Percentiles rank a stretch among this genome's conserved stretches.
These are phyloP conservation scores for Protea cynaroides DNA, from an alignment of 164 flowering plant species.

Conservation along the genomic window DNA sequence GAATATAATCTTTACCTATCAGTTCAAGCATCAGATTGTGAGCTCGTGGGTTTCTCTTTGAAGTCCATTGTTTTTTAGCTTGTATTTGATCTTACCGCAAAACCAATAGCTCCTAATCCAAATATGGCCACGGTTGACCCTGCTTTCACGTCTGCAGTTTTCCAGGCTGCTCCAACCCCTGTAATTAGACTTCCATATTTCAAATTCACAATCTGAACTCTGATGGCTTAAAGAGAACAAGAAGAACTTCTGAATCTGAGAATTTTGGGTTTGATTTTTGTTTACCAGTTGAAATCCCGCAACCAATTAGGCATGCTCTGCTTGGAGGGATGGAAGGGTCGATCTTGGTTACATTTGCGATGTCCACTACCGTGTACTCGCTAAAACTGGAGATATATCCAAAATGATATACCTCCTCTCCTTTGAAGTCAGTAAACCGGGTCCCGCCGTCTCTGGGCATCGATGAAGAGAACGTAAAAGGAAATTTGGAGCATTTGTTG, in stretches of 20 bases:
- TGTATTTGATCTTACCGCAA: conserved; percentile 38
- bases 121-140: conserved; percentile 61
- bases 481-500: conserved; percentile 40
- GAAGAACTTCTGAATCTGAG: too few species aligned
- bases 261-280: too few species aligned
- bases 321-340: conserved; percentile 29
- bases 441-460: conserved; percentile 51
- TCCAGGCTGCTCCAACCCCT: conserved; percentile 71
- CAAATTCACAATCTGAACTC: too few species aligned
- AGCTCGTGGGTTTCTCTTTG: neutral
- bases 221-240: too few species aligned
- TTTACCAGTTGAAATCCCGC: conserved; percentile 59
- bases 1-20: neutral
- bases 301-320: conserved; percentile 59
- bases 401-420: conserved; percentile 36
- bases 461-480: neutral
- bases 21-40: too few species aligned
- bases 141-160: conserved; percentile 40
- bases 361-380: conserved; percentile 62
- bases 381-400: conserved; percentile 46
- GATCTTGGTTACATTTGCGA: conserved; percentile 38
- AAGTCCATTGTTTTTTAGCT: neutral
- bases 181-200: neutral
- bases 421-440: conserved; percentile 37
- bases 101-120: conserved; percentile 65